Conservation (phyloP, 768 basidiomycete species). For the Lactarius evosmus region DNA sequence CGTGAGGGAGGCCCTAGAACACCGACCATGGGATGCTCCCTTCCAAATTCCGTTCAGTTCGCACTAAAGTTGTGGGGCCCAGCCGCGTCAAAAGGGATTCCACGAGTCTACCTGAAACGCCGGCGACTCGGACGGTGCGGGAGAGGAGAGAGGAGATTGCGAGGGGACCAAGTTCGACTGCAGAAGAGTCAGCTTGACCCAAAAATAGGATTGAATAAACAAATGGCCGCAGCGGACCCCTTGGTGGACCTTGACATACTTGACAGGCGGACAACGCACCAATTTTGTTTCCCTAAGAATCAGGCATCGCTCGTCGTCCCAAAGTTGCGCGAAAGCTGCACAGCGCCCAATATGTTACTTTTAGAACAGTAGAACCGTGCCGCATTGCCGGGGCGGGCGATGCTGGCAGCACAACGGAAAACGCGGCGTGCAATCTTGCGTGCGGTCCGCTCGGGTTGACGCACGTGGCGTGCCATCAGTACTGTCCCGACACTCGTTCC, state of each 20-base stretch:
- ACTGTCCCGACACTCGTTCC: background rate
- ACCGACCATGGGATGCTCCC: background rate
- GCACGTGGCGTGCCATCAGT: background rate
- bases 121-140: constrained; percentile 56
- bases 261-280: background rate
- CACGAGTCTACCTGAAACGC: constrained; percentile 35
- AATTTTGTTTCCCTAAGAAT: constrained; percentile 6
- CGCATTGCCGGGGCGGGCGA: background rate
- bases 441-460: background rate
- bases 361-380: background rate
- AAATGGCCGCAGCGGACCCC: too few species aligned
- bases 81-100: constrained; percentile 37
- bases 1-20: too few species aligned
- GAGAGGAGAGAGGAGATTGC: constrained; percentile 80
- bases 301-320: background rate
- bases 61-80: background rate
- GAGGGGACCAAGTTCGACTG: constrained; percentile 48
- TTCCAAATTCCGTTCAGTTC: too few species aligned
- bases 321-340: background rate
- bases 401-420: background rate
- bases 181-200: background rate
- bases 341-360: background rate
- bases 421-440: background rate
- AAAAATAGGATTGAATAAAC: background rate
- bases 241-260: too few species aligned